phyloP scores from a whole-genome alignment of 2,329 filamentous ascomycete species.

The Aspergillus aculeatus region DNA sequence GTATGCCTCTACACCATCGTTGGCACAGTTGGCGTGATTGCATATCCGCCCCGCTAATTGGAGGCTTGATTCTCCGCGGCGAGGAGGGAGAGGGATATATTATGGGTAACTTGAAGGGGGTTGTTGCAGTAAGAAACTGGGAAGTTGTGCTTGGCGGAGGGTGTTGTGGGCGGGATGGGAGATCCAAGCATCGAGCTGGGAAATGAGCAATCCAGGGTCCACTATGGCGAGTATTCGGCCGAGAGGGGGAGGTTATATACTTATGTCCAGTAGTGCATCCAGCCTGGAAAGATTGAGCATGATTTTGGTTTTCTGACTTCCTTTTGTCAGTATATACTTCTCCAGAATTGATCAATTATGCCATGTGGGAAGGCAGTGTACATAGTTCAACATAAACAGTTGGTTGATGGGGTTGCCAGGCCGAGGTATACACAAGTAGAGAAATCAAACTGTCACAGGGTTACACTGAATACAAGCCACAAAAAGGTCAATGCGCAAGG shows the following conservation, averaged over 20 bases:
- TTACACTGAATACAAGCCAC: too few relatives aligned
- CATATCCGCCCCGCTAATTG: not conserved
- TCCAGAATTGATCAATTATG: too few relatives aligned
- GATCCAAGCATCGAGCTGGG: not conserved
- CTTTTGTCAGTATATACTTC: too few relatives aligned
- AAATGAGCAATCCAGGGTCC: constrained; percentile 23
- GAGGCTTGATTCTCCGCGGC: not conserved
- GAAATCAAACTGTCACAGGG: too few relatives aligned
- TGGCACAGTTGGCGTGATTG: not conserved
- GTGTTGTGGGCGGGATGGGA: not conserved
- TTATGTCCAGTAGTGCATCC: not conserved
- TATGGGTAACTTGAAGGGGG: not conserved
- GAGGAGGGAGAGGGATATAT: too few relatives aligned
- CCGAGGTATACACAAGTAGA: too few relatives aligned
- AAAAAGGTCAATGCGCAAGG: too few relatives aligned
- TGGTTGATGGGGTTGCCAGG: too few relatives aligned
- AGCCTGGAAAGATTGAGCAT: too few relatives aligned
- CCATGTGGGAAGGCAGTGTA: too few relatives aligned
- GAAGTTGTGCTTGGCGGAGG: not conserved
- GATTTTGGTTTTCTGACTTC: too few relatives aligned
- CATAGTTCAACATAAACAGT: too few relatives aligned
- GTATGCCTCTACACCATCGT: not conserved
- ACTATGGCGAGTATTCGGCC: constrained; percentile 17
- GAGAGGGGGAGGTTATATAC: not conserved
- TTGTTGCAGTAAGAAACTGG: not conserved